phyloP scores from a whole-genome alignment of 2,329 filamentous ascomycete genomes.

The Cladobotryum mycophilum region DNA sequence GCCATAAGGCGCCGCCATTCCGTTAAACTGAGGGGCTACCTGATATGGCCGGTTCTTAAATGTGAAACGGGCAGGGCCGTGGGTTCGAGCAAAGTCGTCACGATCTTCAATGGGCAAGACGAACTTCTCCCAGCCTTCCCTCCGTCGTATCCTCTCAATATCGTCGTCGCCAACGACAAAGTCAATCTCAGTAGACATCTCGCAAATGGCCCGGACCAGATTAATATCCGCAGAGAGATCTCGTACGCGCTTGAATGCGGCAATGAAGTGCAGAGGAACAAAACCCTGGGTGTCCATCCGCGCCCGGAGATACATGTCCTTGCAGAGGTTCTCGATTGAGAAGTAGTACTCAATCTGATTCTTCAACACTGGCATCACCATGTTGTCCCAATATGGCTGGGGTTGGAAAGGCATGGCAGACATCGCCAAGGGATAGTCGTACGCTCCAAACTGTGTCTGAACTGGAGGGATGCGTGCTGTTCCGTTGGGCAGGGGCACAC shows the following conservation, averaged over 20 bases:
- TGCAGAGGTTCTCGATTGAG: slow-evolving; percentile 90
- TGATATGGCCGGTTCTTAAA: slow-evolving; percentile 30
- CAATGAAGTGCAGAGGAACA: slow-evolving; percentile 71
- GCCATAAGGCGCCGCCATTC: slow-evolving; percentile 26
- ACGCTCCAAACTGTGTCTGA: slow-evolving; percentile 29
- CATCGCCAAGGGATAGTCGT: slow-evolving; percentile 36
- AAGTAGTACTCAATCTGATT: slow-evolving; percentile 84
- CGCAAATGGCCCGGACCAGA: slow-evolving; percentile 67
- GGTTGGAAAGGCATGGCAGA: slow-evolving; percentile 28
- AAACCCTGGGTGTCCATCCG: slow-evolving; percentile 96
- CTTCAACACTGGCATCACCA: slow-evolving; percentile 36
- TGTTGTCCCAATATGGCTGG: slow-evolving; percentile 49
- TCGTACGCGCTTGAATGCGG: slow-evolving; percentile 70
- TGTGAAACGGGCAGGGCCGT: slow-evolving; percentile 48
- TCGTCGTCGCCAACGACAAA: slow-evolving; percentile 69
- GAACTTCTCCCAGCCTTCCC: slow-evolving; percentile 73
- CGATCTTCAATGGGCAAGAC: slow-evolving; percentile 66
- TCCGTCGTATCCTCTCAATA: slow-evolving; percentile 68
- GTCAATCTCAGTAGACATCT: slow-evolving; percentile 67
- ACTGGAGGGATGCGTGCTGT: slow-evolving; percentile 30
- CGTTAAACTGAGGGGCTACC: slow-evolving; percentile 25
- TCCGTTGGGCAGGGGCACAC: slow-evolving; percentile 34
- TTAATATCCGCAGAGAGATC: slow-evolving; percentile 53
- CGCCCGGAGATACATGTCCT: slow-evolving; percentile 80
- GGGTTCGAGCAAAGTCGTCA: slow-evolving; percentile 65